Conservation (phyloP, 2,329 filamentous ascomycete genomes). For the Xylariaceae sp. region DNA sequence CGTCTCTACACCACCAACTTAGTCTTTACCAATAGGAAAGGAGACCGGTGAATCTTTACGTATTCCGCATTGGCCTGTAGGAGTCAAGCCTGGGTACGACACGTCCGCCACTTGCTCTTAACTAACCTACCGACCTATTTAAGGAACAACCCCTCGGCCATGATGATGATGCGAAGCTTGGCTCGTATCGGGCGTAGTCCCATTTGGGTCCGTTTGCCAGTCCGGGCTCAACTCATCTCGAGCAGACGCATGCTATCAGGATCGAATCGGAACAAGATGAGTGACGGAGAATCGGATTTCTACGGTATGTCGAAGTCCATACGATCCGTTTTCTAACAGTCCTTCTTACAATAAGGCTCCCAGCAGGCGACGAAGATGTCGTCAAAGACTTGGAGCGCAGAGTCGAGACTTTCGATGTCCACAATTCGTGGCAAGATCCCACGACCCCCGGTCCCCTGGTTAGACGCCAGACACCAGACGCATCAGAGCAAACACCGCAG, state of each 20-base stretch:
- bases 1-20: background rate
- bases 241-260: background rate
- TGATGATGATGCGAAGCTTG: too few species aligned
- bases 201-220: background rate
- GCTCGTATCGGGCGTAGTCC: too few species aligned
- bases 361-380: conserved; percentile 50
- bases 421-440: conserved; percentile 43
- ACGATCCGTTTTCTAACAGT: background rate
- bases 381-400: conserved; percentile 44
- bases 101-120: too few species aligned
- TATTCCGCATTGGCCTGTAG: too few species aligned
- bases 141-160: too few species aligned
- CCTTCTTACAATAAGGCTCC: background rate
- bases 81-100: too few species aligned
- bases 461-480: conserved; percentile 19
- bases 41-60: background rate
- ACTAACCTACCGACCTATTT: too few species aligned
- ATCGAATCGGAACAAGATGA: conserved; percentile 30
- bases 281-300: conserved; percentile 51
- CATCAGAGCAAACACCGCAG: conserved; percentile 20
- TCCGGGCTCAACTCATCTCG: background rate
- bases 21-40: background rate
- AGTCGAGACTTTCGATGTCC: conserved; percentile 46
- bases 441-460: conserved; percentile 19
- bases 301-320: conserved; percentile 40